These are phyloP conservation scores for Anastatica hierochuntica DNA, from an alignment of 345 rosid genomes.

Conservation along the genomic window DNA sequence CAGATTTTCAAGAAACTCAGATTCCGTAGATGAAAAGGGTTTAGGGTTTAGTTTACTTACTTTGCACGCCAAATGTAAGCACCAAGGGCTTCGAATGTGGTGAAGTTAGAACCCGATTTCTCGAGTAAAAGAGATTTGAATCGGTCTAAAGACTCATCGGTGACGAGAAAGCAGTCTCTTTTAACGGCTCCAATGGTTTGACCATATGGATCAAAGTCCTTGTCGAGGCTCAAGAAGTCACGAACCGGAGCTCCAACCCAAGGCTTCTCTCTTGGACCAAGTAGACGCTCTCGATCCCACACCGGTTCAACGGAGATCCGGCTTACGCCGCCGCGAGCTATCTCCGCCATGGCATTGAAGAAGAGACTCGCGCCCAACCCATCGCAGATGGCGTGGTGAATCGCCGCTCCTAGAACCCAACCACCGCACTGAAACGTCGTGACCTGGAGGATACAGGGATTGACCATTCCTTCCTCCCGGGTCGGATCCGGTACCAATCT, in stretches of 20 bases:
- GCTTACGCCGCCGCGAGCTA: slow-evolving; percentile 63
- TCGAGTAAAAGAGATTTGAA: slow-evolving; percentile 43
- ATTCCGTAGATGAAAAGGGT: not conserved
- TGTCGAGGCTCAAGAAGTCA: slow-evolving; percentile 40
- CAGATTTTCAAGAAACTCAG: not conserved
- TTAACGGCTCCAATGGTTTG: slow-evolving; percentile 31
- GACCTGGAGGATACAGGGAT: slow-evolving; percentile 64
- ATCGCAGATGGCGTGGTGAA: slow-evolving; percentile 63
- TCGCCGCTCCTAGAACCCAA: slow-evolving; percentile 52
- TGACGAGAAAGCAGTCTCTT: slow-evolving; percentile 47
- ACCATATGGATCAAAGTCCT: slow-evolving; percentile 37
- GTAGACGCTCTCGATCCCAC: slow-evolving; percentile 47
- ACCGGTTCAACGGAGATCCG: slow-evolving; percentile 42
- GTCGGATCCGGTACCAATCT: slow-evolving; percentile 50
- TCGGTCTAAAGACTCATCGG: slow-evolving; percentile 53
- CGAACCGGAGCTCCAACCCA: slow-evolving; percentile 40
- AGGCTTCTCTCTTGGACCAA: slow-evolving; percentile 63
- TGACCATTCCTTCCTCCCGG: slow-evolving; percentile 33
- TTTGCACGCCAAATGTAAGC: slow-evolving; percentile 88
- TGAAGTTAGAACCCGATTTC: slow-evolving; percentile 47
- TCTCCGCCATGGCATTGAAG: slow-evolving; percentile 50
- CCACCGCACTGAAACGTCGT: slow-evolving; percentile 77
- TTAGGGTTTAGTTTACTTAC: slow-evolving; percentile 41
- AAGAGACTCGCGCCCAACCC: slow-evolving; percentile 83
- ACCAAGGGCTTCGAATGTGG: slow-evolving; percentile 84